phyloP scores from a whole-genome alignment of 2,329 filamentous ascomycete genomes.

The Clarireedia hainanense region DNA sequence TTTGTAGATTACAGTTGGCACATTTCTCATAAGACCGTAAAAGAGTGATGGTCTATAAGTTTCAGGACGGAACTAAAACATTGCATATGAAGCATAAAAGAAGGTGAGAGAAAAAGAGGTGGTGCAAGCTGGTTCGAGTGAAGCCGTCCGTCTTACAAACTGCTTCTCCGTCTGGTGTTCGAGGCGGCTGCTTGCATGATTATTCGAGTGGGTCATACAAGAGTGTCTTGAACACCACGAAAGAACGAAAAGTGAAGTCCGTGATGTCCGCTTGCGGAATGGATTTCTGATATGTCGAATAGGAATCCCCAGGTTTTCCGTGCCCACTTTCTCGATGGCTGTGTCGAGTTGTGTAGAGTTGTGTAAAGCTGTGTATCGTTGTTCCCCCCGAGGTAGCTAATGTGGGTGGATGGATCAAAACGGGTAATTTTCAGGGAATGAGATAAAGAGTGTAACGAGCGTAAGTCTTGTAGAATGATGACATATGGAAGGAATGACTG shows the following conservation, averaged over 20 bases:
- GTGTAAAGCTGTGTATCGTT: not conserved
- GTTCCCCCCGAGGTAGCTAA: not conserved
- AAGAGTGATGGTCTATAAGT: slow-evolving; percentile 8
- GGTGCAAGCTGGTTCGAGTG: slow-evolving; percentile 7
- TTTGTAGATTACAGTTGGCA: slow-evolving; percentile 7
- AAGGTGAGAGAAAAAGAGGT: not conserved
- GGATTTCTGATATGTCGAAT: not conserved
- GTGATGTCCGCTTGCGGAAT: not conserved
- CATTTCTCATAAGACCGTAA: slow-evolving; percentile 15
- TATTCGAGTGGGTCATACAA: slow-evolving; percentile 8
- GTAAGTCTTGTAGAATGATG: not conserved
- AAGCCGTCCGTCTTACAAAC: slow-evolving; percentile 2
- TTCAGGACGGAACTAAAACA: not conserved
- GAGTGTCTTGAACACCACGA: slow-evolving; percentile 7
- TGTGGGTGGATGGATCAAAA: not conserved
- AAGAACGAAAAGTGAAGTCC: not conserved
- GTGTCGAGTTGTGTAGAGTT: not conserved
- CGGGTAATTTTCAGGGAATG: slow-evolving; percentile 4
- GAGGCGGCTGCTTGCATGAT: slow-evolving; percentile 8
- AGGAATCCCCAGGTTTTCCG: not conserved
- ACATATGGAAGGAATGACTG: slow-evolving; percentile 3
- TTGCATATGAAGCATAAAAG: not conserved
- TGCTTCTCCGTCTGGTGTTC: slow-evolving; percentile 2
- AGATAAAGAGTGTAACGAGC: slow-evolving; percentile 2
- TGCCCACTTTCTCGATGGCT: not conserved